These are phyloP conservation scores for Peziza echinospora DNA, from an alignment of 495 filamentous ascomycete species.

Conservation along the genomic window DNA sequence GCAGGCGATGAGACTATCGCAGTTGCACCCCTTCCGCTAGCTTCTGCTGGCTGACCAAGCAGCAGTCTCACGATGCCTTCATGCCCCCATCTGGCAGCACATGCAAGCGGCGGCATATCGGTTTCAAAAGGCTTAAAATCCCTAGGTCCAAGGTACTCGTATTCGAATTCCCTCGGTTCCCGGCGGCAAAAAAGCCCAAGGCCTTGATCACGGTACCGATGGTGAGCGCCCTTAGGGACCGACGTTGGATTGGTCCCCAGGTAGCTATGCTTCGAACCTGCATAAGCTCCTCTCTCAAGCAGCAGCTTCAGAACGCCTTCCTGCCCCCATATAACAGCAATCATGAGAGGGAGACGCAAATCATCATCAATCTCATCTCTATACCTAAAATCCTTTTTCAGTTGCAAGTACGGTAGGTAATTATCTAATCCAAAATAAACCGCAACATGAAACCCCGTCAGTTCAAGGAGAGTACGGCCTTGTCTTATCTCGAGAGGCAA, in stretches of 20 bases:
- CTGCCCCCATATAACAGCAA: conserved; percentile 15
- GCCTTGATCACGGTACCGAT: conserved; percentile 9
- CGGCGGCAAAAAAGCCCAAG: no score
- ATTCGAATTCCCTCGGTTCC: conserved; percentile 6
- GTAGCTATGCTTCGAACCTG: conserved; percentile 9
- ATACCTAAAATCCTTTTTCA: conserved; percentile 13
- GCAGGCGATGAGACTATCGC: conserved; percentile 7
- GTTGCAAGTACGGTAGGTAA: conserved; percentile 3
- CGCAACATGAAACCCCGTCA: neutral
- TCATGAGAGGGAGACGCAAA: conserved; percentile 21
- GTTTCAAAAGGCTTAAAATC: no score
- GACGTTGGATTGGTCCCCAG: no score
- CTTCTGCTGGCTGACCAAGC: conserved; percentile 3
- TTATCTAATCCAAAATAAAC: neutral
- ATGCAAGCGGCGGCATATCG: conserved; percentile 3
- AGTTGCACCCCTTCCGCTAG: conserved; percentile 7
- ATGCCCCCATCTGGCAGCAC: conserved; percentile 8
- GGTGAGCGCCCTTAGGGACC: conserved; percentile 18
- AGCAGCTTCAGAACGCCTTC: conserved; percentile 12
- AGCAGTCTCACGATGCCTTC: conserved; percentile 2
- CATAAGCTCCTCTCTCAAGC: conserved; percentile 6
- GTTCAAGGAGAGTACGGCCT: neutral
- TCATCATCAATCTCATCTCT: conserved; percentile 18
- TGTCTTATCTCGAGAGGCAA: no score
- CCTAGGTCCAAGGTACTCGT: conserved; percentile 4